Conservation (phyloP, 1,284 basidiomycete genomes). For the Marasmius sp. region DNA sequence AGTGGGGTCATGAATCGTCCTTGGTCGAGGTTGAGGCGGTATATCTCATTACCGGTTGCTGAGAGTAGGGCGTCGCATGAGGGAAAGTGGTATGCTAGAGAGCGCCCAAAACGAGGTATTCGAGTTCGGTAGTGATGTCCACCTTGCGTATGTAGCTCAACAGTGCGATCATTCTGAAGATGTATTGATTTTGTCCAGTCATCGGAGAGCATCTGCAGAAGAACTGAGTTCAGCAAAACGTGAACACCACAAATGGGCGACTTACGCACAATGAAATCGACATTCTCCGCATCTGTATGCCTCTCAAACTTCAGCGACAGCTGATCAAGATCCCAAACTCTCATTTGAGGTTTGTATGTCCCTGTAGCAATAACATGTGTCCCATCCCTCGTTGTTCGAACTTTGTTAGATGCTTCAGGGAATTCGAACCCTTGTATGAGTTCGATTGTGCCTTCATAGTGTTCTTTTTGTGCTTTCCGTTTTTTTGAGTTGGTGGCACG, state of each 20-base stretch:
- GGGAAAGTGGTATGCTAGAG: slow-evolving; percentile 87
- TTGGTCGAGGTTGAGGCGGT: slow-evolving; percentile 93
- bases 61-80: slow-evolving; percentile 81
- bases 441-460: slow-evolving; percentile 78
- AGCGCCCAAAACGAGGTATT: slow-evolving; percentile 92
- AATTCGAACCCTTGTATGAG: slow-evolving; percentile 97
- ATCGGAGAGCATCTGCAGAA: slow-evolving; percentile 82
- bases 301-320: slow-evolving; percentile 95
- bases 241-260: slow-evolving; percentile 25
- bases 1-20: slow-evolving; percentile 90
- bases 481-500: slow-evolving; percentile 54
- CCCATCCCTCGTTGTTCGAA: slow-evolving; percentile 91
- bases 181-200: slow-evolving; percentile 99
- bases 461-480: slow-evolving; percentile 64
- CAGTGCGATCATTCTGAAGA: slow-evolving; percentile 92
- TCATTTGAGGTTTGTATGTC: slow-evolving; percentile 97
- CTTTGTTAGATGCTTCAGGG: slow-evolving; percentile 91
- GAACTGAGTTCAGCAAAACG: slow-evolving; percentile 8
- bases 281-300: slow-evolving; percentile 95
- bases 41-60: slow-evolving; percentile 84
- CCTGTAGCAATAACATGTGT: slow-evolving; percentile 93
- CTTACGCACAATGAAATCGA: slow-evolving; percentile 94
- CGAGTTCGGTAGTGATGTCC: slow-evolving; percentile 92
- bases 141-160: slow-evolving; percentile 94
- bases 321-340: slow-evolving; percentile 94